Base-by-base conservation (phyloP, 1,284 basidiomycete genomes). In the Afroboletus lepidellus region DNA sequence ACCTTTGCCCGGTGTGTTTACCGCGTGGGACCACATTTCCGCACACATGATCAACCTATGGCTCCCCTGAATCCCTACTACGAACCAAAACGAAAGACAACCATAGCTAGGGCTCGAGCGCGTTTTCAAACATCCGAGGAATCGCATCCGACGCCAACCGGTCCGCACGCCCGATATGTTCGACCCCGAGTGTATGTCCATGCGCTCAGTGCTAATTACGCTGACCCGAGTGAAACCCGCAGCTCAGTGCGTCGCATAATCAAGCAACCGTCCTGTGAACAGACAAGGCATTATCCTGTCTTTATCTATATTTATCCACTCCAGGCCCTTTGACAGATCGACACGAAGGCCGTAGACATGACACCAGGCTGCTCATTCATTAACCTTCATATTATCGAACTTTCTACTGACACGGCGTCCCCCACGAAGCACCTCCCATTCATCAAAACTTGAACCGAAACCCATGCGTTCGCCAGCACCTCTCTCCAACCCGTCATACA, bases 131-230 rank as follows among this genome's bases (percentile, higher is more conserved):
- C 23, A 30, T 39, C 48, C 21, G 23, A 41, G 16, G n/a, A 30
- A 37, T 18, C 36, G 18, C 41, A 48, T 41, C 57, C 51, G 50
- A 66, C 58, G 58, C 60, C 54, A 57, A 49, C 53, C 60, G 66
- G 67, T 34, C 50, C 53, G 48, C 38, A 15, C 1, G n/a, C 13
- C 50, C 38, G 20, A 20, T 34, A 16, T 16, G 32, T 41, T 34
- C 33, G 38, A 51, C 20, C 18, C 25, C 18, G 66, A 55, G 63
- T n/a, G 50, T 55, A 55, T 46, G 56, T 80, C 34, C 43, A 46
- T 43, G n/a, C 12, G 24, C 24, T 6, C 11, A 38, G 20, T 24
- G 34, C 15, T 20, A 33, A 25, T 13, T 13, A n/a, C 16, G 15
- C 12, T 6, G 18, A 30, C 27, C 25, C 13, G 11, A 39, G 37